Evolutionary conservation across 1,284 basidiomycete species (phyloP).

Genomic region (Sporisorium reilianum): DNA sequence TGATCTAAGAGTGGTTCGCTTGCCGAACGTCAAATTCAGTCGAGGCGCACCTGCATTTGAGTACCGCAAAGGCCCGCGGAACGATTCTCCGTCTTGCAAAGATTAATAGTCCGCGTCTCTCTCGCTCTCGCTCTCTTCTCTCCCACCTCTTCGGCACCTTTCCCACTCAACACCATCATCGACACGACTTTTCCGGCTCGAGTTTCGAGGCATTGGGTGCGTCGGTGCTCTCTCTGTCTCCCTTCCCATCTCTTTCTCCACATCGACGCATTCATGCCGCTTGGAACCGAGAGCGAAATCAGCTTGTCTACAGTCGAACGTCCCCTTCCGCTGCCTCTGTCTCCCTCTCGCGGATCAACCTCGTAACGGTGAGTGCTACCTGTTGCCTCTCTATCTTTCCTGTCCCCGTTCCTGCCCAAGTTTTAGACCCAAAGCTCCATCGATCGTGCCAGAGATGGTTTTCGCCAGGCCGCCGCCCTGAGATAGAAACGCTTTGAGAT

Average conservation of each 20-base stretch:
- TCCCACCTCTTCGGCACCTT: not conserved
- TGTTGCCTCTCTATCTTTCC: not conserved
- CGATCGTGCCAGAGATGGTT: no score
- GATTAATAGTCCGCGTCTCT: not conserved
- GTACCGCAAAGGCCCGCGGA: not conserved
- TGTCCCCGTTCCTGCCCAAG: not conserved
- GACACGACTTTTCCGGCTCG: not conserved
- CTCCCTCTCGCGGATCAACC: not conserved
- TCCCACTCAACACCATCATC: conserved; percentile 1
- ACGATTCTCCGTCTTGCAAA: not conserved
- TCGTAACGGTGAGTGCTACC: not conserved
- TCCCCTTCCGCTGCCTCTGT: not conserved
- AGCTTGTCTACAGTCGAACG: no score
- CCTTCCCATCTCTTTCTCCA: no score
- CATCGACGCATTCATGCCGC: not conserved
- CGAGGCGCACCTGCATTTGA: not conserved
- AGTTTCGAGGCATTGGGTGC: no score
- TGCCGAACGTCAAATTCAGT: conserved; percentile 4
- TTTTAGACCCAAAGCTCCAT: no score
- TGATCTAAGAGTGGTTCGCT: not conserved
- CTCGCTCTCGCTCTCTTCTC: not conserved
- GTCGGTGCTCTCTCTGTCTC: no score
- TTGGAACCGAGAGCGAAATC: no score
- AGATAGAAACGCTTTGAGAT: no score
- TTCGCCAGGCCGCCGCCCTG: no score